Percentiles rank a stretch among this genome's conserved stretches.
Evolutionary conservation across 306 rosid genomes (phyloP).

Genomic region (cucumber (Cucumis sativus)): Cucumber_9930_V3 NC_026658.2:8923001-8923500

Average conservation of each 20-base stretch:
- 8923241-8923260: too few species aligned
- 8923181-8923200: constrained; percentile 35
- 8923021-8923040: neutral
- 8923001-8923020: neutral
- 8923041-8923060: constrained; percentile 34
- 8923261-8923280: neutral
- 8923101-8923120: constrained; percentile 97
- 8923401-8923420: neutral
- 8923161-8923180: constrained; percentile 93
- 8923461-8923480: neutral
- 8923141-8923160: constrained; percentile 98
- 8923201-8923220: neutral
- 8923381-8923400: neutral
- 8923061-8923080: constrained; percentile 73
- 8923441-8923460: neutral
- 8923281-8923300: neutral
- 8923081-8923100: constrained; percentile 88
- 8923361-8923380: neutral
- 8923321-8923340: constrained; percentile 22
- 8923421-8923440: neutral
- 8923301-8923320: neutral
- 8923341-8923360: neutral
- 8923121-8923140: constrained; percentile 90
- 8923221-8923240: too few species aligned
- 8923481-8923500: neutral